Evolutionary conservation across 1,284 basidiomycete genomes (phyloP).

Genomic region (Cryptococcus sp.): DNA sequence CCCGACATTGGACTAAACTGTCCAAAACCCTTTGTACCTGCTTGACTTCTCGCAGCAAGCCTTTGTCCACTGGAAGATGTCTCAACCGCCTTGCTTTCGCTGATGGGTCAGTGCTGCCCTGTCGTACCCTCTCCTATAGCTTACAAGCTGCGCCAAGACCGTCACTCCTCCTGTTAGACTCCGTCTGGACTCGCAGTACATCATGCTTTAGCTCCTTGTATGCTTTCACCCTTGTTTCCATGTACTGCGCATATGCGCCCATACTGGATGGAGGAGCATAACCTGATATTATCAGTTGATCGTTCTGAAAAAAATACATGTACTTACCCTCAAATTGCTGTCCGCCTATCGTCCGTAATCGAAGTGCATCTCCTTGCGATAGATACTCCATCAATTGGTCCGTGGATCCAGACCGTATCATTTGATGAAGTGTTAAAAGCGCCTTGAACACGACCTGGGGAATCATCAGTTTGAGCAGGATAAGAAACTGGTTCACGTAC

Average conservation of each 20-base stretch:
- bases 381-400: constrained; percentile 84
- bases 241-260: constrained; percentile 79
- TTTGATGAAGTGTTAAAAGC: constrained; percentile 86
- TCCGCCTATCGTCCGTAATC: constrained; percentile 69
- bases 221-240: constrained; percentile 82
- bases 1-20: constrained; percentile 77
- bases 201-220: constrained; percentile 92
- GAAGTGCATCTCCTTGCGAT: constrained; percentile 70
- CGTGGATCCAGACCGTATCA: constrained; percentile 89
- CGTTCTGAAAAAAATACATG: background rate
- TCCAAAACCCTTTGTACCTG: constrained; percentile 86
- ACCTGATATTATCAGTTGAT: constrained; percentile 51
- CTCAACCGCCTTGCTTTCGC: constrained; percentile 65
- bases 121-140: background rate
- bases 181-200: constrained; percentile 81
- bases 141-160: constrained; percentile 41
- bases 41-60: constrained; percentile 85
- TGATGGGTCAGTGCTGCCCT: constrained; percentile 2
- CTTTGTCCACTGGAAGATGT: constrained; percentile 92
- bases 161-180: constrained; percentile 66
- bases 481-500: constrained; percentile 53
- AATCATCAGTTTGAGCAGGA: background rate
- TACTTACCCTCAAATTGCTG: constrained; percentile 46
- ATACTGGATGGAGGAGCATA: constrained; percentile 82
- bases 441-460: constrained; percentile 90